A percentile compares a stretch with the other conserved stretches of the same genome.
Evolutionary conservation across 768 basidiomycete species (phyloP).

Genomic region (Xanthoconium stramineum): DNA sequence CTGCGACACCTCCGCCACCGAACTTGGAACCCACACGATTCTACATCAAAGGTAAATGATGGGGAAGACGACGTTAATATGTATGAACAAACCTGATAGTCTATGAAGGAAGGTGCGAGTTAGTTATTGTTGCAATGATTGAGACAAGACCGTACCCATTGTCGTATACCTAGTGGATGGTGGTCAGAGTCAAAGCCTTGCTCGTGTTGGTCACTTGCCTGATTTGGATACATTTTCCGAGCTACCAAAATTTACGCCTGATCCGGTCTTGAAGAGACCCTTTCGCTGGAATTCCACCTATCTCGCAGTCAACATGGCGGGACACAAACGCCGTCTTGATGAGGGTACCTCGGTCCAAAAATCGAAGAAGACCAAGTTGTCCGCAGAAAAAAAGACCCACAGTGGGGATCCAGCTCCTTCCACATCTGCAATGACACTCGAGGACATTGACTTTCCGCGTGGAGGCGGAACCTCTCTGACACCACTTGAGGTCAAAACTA

Average conservation of each 20-base stretch:
- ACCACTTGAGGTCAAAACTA: slow-evolving; percentile 82
- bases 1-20: slow-evolving; percentile 93
- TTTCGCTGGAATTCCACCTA: not conserved
- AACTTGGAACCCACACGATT: slow-evolving; percentile 96
- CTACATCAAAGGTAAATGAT: slow-evolving; percentile 37
- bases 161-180: slow-evolving; percentile 2
- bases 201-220: slow-evolving; percentile 5
- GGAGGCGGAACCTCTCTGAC: slow-evolving; percentile 91
- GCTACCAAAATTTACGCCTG: slow-evolving; percentile 11
- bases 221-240: slow-evolving; percentile 6
- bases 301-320: slow-evolving; percentile 33
- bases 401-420: slow-evolving; percentile 30
- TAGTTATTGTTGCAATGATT: not conserved
- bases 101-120: slow-evolving; percentile 33
- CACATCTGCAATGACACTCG: slow-evolving; percentile 41
- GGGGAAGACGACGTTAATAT: not conserved
- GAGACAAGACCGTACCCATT: slow-evolving; percentile 31
- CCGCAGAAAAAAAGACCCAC: slow-evolving; percentile 19
- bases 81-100: slow-evolving; percentile 59
- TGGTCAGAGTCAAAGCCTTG: slow-evolving; percentile 1
- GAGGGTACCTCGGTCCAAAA: slow-evolving; percentile 47
- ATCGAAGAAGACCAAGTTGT: slow-evolving; percentile 60
- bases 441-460: slow-evolving; percentile 92
- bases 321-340: slow-evolving; percentile 62
- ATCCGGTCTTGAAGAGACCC: not conserved